Base-by-base conservation (phyloP, 345 rosid species). In the Melaleuca alternifolia region DNA sequence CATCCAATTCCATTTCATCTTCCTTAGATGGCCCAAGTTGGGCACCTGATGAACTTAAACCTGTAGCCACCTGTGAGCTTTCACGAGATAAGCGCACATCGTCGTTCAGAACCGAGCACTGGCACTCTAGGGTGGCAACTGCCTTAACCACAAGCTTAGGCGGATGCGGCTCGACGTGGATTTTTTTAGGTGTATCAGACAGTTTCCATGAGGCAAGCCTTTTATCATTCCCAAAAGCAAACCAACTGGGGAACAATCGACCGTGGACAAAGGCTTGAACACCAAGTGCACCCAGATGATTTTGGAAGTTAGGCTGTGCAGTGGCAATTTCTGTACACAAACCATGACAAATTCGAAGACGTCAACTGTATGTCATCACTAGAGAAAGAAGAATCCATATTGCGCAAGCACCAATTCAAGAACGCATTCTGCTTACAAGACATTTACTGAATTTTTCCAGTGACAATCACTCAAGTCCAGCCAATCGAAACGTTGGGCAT, bases 361-460 rank as follows among this genome's bases (percentile, higher is more conserved):
- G 52, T 83, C 13, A 81, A 81, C 12, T 48, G 26, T 37, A 37
- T 20, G 81, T 18, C 81, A 10, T 37, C 81, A 37, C 33, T 37
- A 71, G 12, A 71, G 48, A 71, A 18, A 54, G 41, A 15, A 5
- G 10, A 83, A 83, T 23, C 85, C 44, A 83, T 54, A 83, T 12
- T 28, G 44, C 14, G 46, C 44, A 51, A 83, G 24, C 57, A 37
- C 85, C 9, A 28, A 51, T 28, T 83, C 48, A 28, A 51, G 59
- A 83, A 83, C 28, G 59, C 85, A 83, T n/a, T 18, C 41, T 18
- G 13, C 79, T 41, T 10, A 33, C 79, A 37, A 24, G n/a, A n/a
- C n/a, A n/a, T n/a, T 94, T 85, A 96, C 99, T 83, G 99, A 96
- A 92, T 97, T 94, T 85, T 96, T 94, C 98, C 99, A 97, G 81